A percentile compares a stretch with the other conserved stretches of the same genome.
Conservation (phyloP, 257 asterid genomes). For the Nicotiana benthamiana region DNA sequence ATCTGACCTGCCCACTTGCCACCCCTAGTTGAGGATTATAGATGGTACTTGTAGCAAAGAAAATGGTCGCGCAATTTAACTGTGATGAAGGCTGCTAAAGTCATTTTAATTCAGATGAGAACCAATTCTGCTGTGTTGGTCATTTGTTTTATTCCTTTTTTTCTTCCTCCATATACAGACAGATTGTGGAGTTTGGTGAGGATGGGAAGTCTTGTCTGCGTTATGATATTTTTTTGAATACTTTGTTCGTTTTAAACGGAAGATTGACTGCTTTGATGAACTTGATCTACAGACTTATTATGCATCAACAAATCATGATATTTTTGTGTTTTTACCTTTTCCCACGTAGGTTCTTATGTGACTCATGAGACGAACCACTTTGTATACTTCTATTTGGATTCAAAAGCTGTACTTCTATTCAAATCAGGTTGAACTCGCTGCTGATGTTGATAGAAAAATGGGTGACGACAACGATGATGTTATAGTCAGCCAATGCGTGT, state of each 20-base stretch:
- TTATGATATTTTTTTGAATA: neutral
- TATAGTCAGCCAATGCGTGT: no score
- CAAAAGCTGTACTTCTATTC: conserved; percentile 54
- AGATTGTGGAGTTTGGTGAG: neutral
- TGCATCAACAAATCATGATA: neutral
- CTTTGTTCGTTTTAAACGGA: neutral
- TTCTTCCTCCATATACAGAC: neutral
- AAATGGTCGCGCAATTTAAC: no score
- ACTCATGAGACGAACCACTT: conserved; percentile 97
- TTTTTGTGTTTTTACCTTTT: neutral
- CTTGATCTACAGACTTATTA: neutral
- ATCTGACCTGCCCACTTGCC: no score
- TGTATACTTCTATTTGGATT: conserved; percentile 43
- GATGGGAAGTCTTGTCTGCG: neutral
- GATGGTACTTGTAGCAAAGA: neutral
- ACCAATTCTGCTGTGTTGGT: neutral
- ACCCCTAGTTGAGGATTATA: no score
- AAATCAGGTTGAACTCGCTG: conserved; percentile 8
- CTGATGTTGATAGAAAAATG: no score
- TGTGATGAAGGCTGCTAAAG: no score
- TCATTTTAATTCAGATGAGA: no score
- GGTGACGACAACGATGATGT: no score
- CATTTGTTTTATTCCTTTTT: neutral
- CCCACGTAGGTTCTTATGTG: conserved; percentile 70
- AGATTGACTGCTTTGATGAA: neutral